Conservation (phyloP, 2,329 filamentous ascomycete species). For the Botrytis deweyae region DNA sequence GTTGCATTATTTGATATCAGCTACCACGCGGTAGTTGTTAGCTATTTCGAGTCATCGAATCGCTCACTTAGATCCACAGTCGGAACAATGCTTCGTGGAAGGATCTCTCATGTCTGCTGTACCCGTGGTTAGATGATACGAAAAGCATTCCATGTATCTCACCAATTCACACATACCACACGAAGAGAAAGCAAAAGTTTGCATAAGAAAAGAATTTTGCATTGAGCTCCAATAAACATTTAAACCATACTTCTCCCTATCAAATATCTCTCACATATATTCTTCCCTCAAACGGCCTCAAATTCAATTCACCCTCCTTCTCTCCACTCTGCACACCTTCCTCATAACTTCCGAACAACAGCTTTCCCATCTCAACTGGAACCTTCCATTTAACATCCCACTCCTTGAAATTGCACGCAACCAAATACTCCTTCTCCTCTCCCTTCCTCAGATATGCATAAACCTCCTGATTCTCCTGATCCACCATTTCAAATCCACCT, state of each 20-base stretch:
- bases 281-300: slow-evolving; percentile 12
- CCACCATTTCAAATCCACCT: slow-evolving; percentile 27
- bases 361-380: not conserved
- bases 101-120: not conserved
- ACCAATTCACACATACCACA: not conserved
- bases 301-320: not conserved
- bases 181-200: not conserved
- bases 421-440: slow-evolving; percentile 2
- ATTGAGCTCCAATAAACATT: not conserved
- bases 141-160: not conserved
- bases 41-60: not conserved
- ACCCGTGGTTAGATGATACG: not conserved
- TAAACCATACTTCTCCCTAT: not conserved
- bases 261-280: slow-evolving; percentile 1
- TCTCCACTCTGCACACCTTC: not conserved
- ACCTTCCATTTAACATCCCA: not conserved
- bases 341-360: slow-evolving; percentile 6
- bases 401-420: slow-evolving; percentile 14
- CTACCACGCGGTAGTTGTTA: not conserved
- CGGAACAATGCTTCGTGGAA: not conserved
- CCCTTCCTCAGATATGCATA: slow-evolving; percentile 19
- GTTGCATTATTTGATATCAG: not conserved
- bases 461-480: slow-evolving; percentile 18
- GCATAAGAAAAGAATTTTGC: not conserved
- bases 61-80: not conserved